Conservation (phyloP, 768 basidiomycete genomes). For the Tylopilus subfusipes region DNA sequence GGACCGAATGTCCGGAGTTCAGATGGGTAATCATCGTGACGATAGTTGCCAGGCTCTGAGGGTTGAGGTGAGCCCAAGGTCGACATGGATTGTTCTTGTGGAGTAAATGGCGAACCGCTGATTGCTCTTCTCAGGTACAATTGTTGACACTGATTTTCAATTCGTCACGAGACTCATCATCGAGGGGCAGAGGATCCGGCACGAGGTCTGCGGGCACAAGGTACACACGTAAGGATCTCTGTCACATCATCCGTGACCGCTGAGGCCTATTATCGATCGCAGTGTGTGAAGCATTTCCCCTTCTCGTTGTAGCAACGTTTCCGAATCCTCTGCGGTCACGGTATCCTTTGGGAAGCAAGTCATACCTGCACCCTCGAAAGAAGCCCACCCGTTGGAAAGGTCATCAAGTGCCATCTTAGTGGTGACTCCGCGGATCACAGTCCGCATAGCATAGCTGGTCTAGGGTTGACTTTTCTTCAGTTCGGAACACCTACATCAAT, state of each 20-base stretch:
- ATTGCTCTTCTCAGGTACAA: neutral
- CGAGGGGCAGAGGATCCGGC: too few species aligned
- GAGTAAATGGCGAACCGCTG: neutral
- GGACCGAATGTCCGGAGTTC: too few species aligned
- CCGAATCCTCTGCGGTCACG: too few species aligned
- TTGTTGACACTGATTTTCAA: neutral
- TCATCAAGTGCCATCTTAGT: too few species aligned
- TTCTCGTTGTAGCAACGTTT: neutral
- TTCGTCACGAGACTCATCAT: too few species aligned
- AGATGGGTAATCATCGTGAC: neutral
- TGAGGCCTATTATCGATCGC: neutral
- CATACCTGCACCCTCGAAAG: too few species aligned
- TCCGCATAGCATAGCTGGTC: neutral
- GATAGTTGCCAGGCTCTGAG: neutral
- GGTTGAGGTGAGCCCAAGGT: neutral
- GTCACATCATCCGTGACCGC: neutral
- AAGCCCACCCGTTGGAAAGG: too few species aligned
- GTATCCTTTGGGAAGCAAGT: too few species aligned
- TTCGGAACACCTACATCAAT: neutral
- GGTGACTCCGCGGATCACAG: too few species aligned
- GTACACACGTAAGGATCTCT: neutral
- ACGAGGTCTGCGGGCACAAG: neutral
- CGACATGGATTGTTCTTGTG: neutral
- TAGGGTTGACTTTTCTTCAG: neutral
- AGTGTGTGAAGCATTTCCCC: too few species aligned